phyloP scores from a whole-genome alignment of 768 basidiomycete genomes.

The Jaapia argillacea region DNA sequence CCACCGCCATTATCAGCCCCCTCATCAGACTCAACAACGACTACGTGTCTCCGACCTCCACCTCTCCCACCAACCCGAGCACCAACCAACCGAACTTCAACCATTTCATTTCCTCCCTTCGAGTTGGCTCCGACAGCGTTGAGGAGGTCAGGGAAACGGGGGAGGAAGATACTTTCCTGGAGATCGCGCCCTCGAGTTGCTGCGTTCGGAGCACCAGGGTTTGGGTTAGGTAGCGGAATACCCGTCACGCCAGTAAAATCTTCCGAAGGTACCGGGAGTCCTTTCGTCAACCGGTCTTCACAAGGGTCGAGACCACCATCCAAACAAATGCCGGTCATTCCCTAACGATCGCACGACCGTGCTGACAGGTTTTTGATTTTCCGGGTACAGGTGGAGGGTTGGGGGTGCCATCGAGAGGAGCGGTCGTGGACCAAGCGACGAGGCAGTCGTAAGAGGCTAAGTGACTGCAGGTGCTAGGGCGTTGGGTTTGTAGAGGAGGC shows the following conservation, averaged over 20 bases:
- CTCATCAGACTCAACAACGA: too few relatives aligned
- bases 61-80: too few relatives aligned
- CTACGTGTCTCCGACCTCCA: too few relatives aligned
- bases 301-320: constrained; percentile 33
- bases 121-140: neutral
- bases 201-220: constrained; percentile 18
- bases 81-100: too few relatives aligned
- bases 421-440: constrained; percentile 60
- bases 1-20: too few relatives aligned
- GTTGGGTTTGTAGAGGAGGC: constrained; percentile 63
- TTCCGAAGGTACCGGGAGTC: constrained; percentile 4
- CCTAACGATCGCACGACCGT: constrained; percentile 31
- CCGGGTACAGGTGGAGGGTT: constrained; percentile 18
- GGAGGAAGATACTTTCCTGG: constrained; percentile 53
- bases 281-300: constrained; percentile 41
- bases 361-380: constrained; percentile 31
- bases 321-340: constrained; percentile 38
- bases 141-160: neutral
- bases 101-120: too few relatives aligned
- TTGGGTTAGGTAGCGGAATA: constrained; percentile 8
- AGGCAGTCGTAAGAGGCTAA: constrained; percentile 64
- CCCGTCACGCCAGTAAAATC: constrained; percentile 8
- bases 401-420: neutral
- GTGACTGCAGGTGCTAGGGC: constrained; percentile 68
- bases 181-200: constrained; percentile 45